Percentiles rank a stretch among this genome's conserved stretches.
phyloP scores from a whole-genome alignment of 805 yeast genomes.

The Starmerella apicola region DNA sequence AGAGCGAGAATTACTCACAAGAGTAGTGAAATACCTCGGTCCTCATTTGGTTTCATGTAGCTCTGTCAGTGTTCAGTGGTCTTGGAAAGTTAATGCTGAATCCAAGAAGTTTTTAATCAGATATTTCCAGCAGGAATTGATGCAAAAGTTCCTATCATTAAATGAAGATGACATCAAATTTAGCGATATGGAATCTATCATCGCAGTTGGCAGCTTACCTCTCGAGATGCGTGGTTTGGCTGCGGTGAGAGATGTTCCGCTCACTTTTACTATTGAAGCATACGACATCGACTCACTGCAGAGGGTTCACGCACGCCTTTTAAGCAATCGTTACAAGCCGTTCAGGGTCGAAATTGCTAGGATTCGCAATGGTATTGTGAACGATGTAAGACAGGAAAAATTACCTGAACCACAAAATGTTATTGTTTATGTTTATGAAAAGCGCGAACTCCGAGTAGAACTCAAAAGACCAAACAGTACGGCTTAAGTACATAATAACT shows the following conservation, averaged over 20 bases:
- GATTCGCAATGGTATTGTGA: too few relatives aligned
- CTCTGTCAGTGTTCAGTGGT: constrained; percentile 8
- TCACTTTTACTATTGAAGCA: constrained; percentile 1
- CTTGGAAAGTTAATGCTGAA: background rate
- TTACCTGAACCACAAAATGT: background rate
- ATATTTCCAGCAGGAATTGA: too few relatives aligned
- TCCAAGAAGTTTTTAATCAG: constrained; percentile 4
- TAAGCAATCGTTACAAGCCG: too few relatives aligned
- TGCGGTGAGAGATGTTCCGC: background rate
- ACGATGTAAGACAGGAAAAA: background rate
- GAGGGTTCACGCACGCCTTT: too few relatives aligned
- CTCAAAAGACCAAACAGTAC: background rate
- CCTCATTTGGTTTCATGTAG: background rate
- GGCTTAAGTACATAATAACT: too few relatives aligned
- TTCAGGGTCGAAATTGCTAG: too few relatives aligned
- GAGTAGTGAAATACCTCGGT: constrained; percentile 2
- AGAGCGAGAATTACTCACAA: constrained; percentile 17
- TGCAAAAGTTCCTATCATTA: background rate
- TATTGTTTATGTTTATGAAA: constrained; percentile 6
- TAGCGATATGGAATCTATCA: background rate
- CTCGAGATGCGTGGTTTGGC: constrained; percentile 3
- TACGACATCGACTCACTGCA: constrained; percentile 2
- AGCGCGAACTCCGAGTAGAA: constrained; percentile 8
- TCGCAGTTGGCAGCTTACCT: constrained; percentile 7
- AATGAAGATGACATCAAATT: background rate